Conservation (phyloP, 2,329 filamentous ascomycete genomes). For the Laburnicola sp. region DNA sequence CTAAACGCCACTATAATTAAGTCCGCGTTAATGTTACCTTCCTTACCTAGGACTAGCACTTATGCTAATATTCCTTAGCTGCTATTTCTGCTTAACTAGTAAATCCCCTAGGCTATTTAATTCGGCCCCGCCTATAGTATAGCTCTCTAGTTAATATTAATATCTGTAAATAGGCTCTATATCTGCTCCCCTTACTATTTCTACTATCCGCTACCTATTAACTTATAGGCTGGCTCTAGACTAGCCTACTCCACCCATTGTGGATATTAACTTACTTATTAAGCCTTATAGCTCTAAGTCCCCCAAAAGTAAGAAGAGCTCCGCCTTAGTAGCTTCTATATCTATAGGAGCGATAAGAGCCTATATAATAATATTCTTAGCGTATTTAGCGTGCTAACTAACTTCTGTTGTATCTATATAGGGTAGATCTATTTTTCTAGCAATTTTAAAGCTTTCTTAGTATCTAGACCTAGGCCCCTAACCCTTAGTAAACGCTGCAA, state of each 20-base stretch:
- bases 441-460: constrained; percentile 41
- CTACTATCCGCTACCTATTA: constrained; percentile 4
- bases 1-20: too few relatives aligned
- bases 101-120: too few relatives aligned
- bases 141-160: too few relatives aligned
- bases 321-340: constrained; percentile 37
- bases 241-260: constrained; percentile 64
- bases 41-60: too few relatives aligned
- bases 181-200: too few relatives aligned
- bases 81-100: too few relatives aligned
- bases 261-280: constrained; percentile 93
- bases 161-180: too few relatives aligned
- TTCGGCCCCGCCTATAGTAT: too few relatives aligned
- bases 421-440: constrained; percentile 39
- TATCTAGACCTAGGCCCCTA: constrained; percentile 30
- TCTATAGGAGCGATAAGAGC: constrained; percentile 48
- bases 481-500: constrained; percentile 42
- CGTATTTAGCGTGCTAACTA: constrained; percentile 23
- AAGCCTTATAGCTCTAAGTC: constrained; percentile 75
- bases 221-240: constrained; percentile 47
- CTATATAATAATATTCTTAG: constrained; percentile 38
- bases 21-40: too few relatives aligned
- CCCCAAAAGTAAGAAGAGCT: constrained; percentile 52
- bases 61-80: too few relatives aligned
- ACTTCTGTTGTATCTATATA: constrained; percentile 35